Conservation (phyloP, 1,139 yeast genomes). For the Saccharomyces hybrid region DNA sequence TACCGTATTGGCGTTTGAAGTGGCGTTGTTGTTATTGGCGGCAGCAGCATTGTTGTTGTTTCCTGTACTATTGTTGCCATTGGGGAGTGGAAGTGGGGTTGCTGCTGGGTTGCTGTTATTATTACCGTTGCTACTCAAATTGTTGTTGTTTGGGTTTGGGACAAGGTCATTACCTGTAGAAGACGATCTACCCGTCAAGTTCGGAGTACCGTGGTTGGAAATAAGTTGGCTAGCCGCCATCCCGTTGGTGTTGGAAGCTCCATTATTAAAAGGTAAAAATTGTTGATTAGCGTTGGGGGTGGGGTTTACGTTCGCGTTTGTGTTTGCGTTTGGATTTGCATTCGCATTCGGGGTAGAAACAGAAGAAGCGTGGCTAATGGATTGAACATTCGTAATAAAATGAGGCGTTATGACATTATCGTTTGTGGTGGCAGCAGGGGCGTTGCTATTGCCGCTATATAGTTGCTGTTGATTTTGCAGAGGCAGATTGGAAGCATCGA, state of each 20-base stretch:
- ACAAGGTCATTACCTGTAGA: background rate
- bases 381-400: constrained; percentile 2
- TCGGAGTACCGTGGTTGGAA: constrained; percentile 7
- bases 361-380: constrained; percentile 8
- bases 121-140: background rate
- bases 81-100: background rate
- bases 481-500: constrained; percentile 10
- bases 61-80: background rate
- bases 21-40: constrained; percentile 6
- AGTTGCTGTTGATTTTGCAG: background rate
- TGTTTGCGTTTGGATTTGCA: background rate
- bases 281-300: background rate
- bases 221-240: constrained; percentile 13
- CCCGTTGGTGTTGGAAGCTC: background rate
- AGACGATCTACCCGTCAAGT: background rate
- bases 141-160: background rate
- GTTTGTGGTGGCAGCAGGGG: constrained; percentile 3
- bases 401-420: constrained; percentile 5
- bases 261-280: background rate
- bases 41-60: background rate
- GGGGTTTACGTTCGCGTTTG: background rate
- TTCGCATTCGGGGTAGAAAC: constrained; percentile 5
- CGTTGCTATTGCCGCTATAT: background rate
- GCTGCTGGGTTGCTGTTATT: constrained; percentile 1
- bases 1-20: constrained; percentile 1